Conservation (phyloP, 495 filamentous ascomycete genomes). For the Symbiotaphrina buchneri region DNA sequence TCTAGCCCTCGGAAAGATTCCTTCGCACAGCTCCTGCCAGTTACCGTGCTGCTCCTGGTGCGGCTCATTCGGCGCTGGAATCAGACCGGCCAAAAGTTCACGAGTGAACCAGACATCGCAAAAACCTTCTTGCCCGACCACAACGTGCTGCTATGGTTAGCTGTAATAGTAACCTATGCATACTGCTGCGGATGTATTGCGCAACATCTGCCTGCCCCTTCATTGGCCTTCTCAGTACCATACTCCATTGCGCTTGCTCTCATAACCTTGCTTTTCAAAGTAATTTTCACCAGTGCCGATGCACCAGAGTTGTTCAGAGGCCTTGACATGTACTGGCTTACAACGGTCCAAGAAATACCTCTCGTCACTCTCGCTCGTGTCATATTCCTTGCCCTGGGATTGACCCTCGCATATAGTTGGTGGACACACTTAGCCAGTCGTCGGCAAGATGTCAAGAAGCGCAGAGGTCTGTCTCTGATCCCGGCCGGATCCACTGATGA, state of each 20-base stretch:
- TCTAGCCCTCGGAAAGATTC: too few species aligned
- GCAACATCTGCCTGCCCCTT: too few species aligned
- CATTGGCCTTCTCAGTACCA: too few species aligned
- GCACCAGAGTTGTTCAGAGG: constrained; percentile 57
- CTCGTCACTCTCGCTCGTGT: constrained; percentile 27
- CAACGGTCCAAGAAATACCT: constrained; percentile 18
- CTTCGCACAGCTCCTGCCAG: too few species aligned
- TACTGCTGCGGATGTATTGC: too few species aligned
- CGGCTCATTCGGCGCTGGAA: constrained; percentile 67
- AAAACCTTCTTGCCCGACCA: constrained; percentile 37
- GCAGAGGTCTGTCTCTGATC: background rate
- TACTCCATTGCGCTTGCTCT: constrained; percentile 13
- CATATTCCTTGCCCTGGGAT: too few species aligned
- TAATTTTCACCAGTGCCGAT: constrained; percentile 62
- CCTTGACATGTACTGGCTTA: constrained; percentile 19
- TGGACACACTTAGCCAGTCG: too few species aligned
- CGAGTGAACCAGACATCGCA: constrained; percentile 70
- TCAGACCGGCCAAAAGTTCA: constrained; percentile 87
- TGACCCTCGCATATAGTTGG: too few species aligned
- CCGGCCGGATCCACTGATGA: background rate
- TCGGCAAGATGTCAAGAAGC: background rate
- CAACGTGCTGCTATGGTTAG: constrained; percentile 44
- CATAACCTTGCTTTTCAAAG: constrained; percentile 58
- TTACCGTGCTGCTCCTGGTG: too few species aligned
- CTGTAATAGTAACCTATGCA: constrained; percentile 51